Evolutionary conservation across 352 stramenopile species (phyloP).

Genomic region (Phytopythium boreale): DNA sequence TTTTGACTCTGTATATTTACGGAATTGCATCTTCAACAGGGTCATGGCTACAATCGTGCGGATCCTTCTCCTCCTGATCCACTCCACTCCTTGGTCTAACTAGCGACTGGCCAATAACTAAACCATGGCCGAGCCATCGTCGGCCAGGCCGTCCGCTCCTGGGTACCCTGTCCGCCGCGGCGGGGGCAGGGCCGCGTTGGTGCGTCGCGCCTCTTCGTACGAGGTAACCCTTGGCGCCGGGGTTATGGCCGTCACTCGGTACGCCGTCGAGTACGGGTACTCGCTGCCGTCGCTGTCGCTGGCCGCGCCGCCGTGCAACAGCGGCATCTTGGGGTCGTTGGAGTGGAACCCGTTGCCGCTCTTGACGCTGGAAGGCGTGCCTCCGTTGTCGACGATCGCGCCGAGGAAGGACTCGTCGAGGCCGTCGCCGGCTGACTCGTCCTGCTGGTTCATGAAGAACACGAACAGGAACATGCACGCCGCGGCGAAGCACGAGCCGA

Average conservation of each 20-base stretch:
- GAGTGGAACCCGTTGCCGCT: slow-evolving; percentile 13
- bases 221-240: slow-evolving; percentile 28
- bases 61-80: neutral
- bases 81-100: neutral
- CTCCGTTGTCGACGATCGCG: slow-evolving; percentile 19
- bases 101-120: slow-evolving; percentile 4
- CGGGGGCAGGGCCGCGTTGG: slow-evolving; percentile 45
- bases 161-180: slow-evolving; percentile 12
- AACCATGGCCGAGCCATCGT: slow-evolving; percentile 11
- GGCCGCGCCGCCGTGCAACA: slow-evolving; percentile 34
- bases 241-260: slow-evolving; percentile 13
- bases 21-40: neutral
- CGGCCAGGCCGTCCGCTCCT: neutral
- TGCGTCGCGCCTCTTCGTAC: slow-evolving; percentile 58
- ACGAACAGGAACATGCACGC: slow-evolving; percentile 80
- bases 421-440: slow-evolving; percentile 26
- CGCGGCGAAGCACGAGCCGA: slow-evolving; percentile 67
- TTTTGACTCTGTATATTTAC: neutral
- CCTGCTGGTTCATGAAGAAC: slow-evolving; percentile 78
- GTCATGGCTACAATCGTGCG: neutral
- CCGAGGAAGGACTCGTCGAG: slow-evolving; percentile 22
- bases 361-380: slow-evolving; percentile 6
- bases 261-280: slow-evolving; percentile 16
- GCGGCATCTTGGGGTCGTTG: slow-evolving; percentile 62
- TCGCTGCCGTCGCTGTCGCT: slow-evolving; percentile 21